Evolutionary conservation across 495 filamentous ascomycete species (phyloP), one percentile per base, ranked within the genome.

Genomic region (Aspergillus conjunctus): DNA sequence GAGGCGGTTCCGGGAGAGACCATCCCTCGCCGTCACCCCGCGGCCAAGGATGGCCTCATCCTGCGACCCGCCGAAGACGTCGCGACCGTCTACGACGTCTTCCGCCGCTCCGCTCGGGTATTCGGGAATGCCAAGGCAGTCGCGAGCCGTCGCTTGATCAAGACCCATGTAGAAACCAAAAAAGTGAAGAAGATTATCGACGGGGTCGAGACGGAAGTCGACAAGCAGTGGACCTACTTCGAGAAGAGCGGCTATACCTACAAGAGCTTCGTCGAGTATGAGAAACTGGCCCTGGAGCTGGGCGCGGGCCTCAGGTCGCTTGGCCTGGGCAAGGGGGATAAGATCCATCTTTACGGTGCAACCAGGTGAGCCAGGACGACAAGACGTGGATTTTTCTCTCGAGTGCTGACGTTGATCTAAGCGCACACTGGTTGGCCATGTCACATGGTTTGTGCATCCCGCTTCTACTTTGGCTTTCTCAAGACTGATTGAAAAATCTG

Each of bases 181-280:
- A 97, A 94, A 84, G 78, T 98, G 68, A 97, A 96, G 88, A 98
- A 96, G 83, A 81, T 93, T 59, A 82, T 98, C 17, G 92, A 98
- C 73, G 94, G 94, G 44, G 84, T 89, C 66, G 91, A 97, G 76
- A 73, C 83, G 66, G 88, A 97, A 79, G 87, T 96, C 21, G 90
- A 96, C 71, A 98, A 98, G 87, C 83, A 91, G 61, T 98, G 94
- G 94, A 89, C 87, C 51, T 98, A 91, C 77, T 97, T 93, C 73
- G 94, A 98, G 78, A 85, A 95, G 71, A 90, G 91, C 70, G 84
- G 78, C 60, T 98, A 97, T 79, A 83, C 85, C 59, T 98, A 89
- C 79, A 83, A 90, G 71, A 90, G 83, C 68, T 98, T 94, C 78
- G 84, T 86, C 58, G 91, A 98, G 69, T 97, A 95, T 71, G 89